Base-by-base conservation (phyloP, 345 rosid species). In the Noccaea bulbosa region DNA sequence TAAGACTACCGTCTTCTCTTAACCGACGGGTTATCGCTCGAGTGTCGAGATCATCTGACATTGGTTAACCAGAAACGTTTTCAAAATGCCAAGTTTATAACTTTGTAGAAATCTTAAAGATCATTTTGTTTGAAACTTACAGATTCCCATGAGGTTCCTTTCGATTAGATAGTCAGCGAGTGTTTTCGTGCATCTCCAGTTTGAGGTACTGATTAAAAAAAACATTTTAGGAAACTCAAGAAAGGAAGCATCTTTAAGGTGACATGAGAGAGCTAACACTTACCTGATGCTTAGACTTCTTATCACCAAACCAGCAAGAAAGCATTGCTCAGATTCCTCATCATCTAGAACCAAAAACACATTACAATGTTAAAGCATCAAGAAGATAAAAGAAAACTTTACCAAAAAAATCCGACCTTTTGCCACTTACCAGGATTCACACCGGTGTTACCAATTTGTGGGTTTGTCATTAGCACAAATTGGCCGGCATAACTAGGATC, bases 401-500 rank as follows among this genome's bases (percentile, higher is more conserved):
- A 27, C 11, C n/a, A n/a, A 20, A 20, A 24, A 24, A 17, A 9
- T 14, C 1, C 24, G 0, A 8, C 62, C n/a, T 62, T 53, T 24
- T 27, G 4, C 41, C 37, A 79, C 89, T 62, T 53, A 90, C 98
- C 97, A 38, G 81, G 84, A 83, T 95, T 95, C 44, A 95, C 88
- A 60, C 98, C 97, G 12, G 99, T 95, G 77, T 95, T 92, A 78
- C 99, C 98, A 68, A 73, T 95, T 71, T 90, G 98, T 4, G 98
- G 99, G 80, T 88, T 90, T 37, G 99, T 95, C 99, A 90, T 95
- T 69, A 95, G 65, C 70, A 92, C 99, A 86, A 92, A 95, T 79
- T 95, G 98, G 3, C 97, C 97, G 0, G 96, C 96, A 65, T 92
- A 92, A 78, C 99, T 95, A 39, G 98, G 99, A 73, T 92, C 99